These are phyloP conservation scores for Populus deltoides DNA, from an alignment of 345 rosid species.

Conservation along the genomic window DNA sequence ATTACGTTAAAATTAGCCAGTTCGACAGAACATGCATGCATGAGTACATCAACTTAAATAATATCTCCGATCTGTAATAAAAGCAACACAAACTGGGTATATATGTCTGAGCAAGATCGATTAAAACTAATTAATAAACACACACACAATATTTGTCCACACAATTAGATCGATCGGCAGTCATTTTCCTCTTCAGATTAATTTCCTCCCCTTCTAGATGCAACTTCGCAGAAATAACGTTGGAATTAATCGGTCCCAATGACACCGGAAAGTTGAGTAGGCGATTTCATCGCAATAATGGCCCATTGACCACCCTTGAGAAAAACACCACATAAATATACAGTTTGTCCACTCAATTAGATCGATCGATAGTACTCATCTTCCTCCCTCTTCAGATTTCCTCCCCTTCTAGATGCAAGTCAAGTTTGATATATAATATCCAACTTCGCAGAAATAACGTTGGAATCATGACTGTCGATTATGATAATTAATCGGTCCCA, in stretches of 20 bases:
- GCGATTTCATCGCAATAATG: neutral
- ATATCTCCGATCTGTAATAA: too few relatives aligned
- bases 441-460: neutral
- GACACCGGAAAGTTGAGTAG: neutral
- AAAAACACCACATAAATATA: neutral
- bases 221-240: neutral
- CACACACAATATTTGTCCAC: neutral
- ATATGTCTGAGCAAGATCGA: too few relatives aligned
- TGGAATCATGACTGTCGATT: neutral
- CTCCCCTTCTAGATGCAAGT: neutral
- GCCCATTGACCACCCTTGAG: neutral
- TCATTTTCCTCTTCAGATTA: neutral
- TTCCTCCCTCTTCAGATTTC: neutral
- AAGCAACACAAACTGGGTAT: too few relatives aligned
- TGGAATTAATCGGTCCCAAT: neutral
- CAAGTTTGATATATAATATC: neutral
- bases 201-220: neutral
- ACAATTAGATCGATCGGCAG: neutral
- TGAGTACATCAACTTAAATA: too few relatives aligned
- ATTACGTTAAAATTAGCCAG: too few relatives aligned
- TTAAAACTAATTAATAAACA: too few relatives aligned
- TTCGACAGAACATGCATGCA: too few relatives aligned
- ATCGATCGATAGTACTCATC: neutral
- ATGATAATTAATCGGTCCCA: neutral
- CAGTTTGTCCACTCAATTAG: neutral